Percentiles rank a stretch among this genome's conserved stretches.
Evolutionary conservation across 192 early-diverging fungal genomes (phyloP).

Genomic region (Borealophlyctis nickersoniae): DNA sequence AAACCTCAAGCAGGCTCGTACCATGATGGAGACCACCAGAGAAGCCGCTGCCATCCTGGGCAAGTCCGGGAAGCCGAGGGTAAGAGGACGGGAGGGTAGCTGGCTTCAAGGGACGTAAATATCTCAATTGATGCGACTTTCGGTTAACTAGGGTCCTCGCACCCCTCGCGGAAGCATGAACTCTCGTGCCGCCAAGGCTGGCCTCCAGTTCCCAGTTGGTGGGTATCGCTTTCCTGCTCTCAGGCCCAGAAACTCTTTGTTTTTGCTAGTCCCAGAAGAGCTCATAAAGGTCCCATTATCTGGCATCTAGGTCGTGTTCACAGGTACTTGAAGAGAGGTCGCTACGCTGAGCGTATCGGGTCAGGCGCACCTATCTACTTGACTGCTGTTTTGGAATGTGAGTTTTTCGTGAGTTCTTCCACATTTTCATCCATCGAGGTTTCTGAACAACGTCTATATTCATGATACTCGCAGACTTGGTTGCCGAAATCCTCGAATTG

Average conservation of each 20-base stretch:
- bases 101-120: too few species aligned
- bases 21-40: not conserved
- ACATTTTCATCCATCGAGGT: not conserved
- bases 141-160: not conserved
- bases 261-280: not conserved
- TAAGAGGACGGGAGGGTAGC: too few species aligned
- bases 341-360: slow-evolving; percentile 58
- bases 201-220: slow-evolving; percentile 78
- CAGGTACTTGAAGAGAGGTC: slow-evolving; percentile 41
- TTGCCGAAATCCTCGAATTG: slow-evolving; percentile 89
- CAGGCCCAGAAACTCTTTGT: not conserved
- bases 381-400: slow-evolving; percentile 82
- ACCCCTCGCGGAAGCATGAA: not conserved
- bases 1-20: not conserved
- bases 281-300: not conserved
- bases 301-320: slow-evolving; percentile 66
- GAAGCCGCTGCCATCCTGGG: not conserved
- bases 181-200: slow-evolving; percentile 10
- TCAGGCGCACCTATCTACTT: slow-evolving; percentile 86
- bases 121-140: too few species aligned
- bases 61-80: not conserved
- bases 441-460: not conserved
- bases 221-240: not conserved
- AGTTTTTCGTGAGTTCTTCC: too few species aligned
- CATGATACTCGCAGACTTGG: slow-evolving; percentile 47